phyloP scores from a whole-genome alignment of 306 rosid genomes.

The Carpinus fangiana region DNA sequence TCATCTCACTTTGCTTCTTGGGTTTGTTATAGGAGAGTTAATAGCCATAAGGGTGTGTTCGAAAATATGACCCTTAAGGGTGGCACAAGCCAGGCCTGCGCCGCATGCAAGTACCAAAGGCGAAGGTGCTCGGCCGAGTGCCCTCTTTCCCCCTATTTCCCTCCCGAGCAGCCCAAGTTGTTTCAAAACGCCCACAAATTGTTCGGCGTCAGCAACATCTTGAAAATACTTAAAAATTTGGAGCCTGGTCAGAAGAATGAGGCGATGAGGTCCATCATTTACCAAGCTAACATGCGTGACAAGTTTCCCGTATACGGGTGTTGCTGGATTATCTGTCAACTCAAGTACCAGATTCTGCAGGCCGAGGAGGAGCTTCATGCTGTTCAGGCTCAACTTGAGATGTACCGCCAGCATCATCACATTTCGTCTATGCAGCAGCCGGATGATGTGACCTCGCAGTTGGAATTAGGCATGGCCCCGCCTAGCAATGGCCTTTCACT shows the following conservation, averaged over 20 bases:
- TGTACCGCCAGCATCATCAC: conserved; percentile 50
- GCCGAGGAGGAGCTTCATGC: conserved; percentile 59
- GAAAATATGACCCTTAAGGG: conserved; percentile 64
- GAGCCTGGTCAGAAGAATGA: conserved; percentile 43
- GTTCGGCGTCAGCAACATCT: conserved; percentile 72
- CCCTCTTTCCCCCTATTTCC: conserved; percentile 67
- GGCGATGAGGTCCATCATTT: conserved; percentile 70
- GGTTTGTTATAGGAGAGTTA: not conserved
- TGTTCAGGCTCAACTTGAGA: conserved; percentile 53
- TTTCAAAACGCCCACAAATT: conserved; percentile 68
- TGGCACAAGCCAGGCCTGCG: conserved; percentile 70
- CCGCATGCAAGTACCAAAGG: conserved; percentile 72
- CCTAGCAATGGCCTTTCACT: conserved; percentile 37
- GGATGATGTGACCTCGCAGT: conserved; percentile 50
- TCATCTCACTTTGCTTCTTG: conserved; percentile 8
- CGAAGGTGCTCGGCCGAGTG: conserved; percentile 69
- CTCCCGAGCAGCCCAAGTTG: conserved; percentile 63
- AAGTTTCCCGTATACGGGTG: conserved; percentile 69
- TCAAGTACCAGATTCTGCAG: conserved; percentile 45
- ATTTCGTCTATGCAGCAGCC: conserved; percentile 37
- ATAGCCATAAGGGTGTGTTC: too few relatives aligned
- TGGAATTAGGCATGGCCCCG: conserved; percentile 62
- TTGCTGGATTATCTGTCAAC: conserved; percentile 48
- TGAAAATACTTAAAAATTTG: conserved; percentile 44
- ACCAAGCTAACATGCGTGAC: conserved; percentile 54